Percentiles rank a stretch among this genome's conserved stretches.
phyloP scores from a whole-genome alignment of 768 basidiomycete genomes.

The Agaricus blazei region DNA sequence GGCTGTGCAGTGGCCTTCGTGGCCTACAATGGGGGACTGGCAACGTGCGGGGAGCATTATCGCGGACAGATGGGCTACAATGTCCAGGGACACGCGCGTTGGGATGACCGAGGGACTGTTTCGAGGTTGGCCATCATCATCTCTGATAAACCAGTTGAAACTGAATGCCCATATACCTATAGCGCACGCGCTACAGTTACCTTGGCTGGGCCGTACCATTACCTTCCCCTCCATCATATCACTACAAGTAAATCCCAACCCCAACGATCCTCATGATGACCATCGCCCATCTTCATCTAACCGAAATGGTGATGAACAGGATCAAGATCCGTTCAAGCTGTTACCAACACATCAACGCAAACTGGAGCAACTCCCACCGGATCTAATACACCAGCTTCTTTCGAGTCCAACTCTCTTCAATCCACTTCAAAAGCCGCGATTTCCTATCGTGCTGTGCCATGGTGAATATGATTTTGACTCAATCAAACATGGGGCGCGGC shows the following conservation, averaged over 20 bases:
- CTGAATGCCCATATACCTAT: not conserved
- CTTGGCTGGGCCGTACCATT: conserved; percentile 10
- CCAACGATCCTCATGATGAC: conserved; percentile 15
- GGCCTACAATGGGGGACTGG: conserved; percentile 21
- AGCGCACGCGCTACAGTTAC: conserved; percentile 11
- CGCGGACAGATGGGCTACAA: conserved; percentile 1
- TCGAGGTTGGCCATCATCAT: conserved; percentile 4
- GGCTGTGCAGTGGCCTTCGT: conserved; percentile 24
- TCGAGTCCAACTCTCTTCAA: conserved; percentile 74
- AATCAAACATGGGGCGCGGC: not conserved
- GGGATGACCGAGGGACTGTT: conserved; percentile 5
- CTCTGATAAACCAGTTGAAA: not conserved
- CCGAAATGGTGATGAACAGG: not conserved
- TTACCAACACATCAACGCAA: conserved; percentile 10
- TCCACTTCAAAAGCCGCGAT: conserved; percentile 73
- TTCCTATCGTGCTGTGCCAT: conserved; percentile 94
- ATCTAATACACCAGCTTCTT: conserved; percentile 67
- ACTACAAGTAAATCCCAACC: conserved; percentile 12
- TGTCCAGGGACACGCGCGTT: conserved; percentile 2
- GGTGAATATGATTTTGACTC: conserved; percentile 42
- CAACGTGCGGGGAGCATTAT: conserved; percentile 1
- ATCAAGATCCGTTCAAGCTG: conserved; percentile 13
- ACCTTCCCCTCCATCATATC: conserved; percentile 18
- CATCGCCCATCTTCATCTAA: conserved; percentile 16
- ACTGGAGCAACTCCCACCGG: conserved; percentile 25